phyloP scores from a whole-genome alignment of 2,329 filamentous ascomycete species.

The Fusarium devonianum region DNA sequence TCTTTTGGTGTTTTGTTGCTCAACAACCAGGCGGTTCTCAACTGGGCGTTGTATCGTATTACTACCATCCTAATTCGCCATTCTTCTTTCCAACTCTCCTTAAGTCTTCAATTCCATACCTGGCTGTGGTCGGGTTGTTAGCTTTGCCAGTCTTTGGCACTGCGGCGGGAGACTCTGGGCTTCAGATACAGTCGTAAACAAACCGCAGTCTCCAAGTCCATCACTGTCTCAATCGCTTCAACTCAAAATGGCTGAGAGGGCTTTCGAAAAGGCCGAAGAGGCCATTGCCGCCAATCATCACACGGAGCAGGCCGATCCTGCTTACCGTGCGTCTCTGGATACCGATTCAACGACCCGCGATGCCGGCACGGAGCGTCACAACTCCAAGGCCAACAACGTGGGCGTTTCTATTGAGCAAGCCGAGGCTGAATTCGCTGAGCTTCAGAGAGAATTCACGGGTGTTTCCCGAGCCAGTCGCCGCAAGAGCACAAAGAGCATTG shows the following conservation, averaged over 20 bases:
- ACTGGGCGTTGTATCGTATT: not conserved
- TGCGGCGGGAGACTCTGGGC: slow-evolving; percentile 41
- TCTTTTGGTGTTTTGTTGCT: slow-evolving; percentile 15
- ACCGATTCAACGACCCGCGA: slow-evolving; percentile 43
- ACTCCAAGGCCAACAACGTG: slow-evolving; percentile 28
- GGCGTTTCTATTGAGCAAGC: slow-evolving; percentile 72
- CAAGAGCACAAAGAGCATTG: slow-evolving; percentile 45
- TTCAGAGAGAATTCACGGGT: slow-evolving; percentile 67
- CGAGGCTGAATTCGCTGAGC: slow-evolving; percentile 73
- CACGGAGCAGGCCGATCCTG: slow-evolving; percentile 36
- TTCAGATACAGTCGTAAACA: slow-evolving; percentile 31
- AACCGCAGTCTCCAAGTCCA: not conserved
- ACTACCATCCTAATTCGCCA: not conserved
- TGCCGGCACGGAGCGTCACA: slow-evolving; percentile 27
- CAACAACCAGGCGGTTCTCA: slow-evolving; percentile 6
- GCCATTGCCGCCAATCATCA: slow-evolving; percentile 41
- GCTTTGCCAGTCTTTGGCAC: not conserved
- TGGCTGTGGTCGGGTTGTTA: too few relatives aligned
- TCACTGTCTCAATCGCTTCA: not conserved
- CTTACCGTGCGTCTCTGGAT: slow-evolving; percentile 37
- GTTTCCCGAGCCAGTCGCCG: slow-evolving; percentile 60
- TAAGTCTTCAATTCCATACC: too few relatives aligned
- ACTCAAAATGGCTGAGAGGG: slow-evolving; percentile 42
- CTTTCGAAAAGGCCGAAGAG: slow-evolving; percentile 42
- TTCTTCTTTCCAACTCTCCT: too few relatives aligned